These are phyloP conservation scores for Malania oleifera DNA, from an alignment of 164 flowering plant genomes.

Conservation along the genomic window DNA sequence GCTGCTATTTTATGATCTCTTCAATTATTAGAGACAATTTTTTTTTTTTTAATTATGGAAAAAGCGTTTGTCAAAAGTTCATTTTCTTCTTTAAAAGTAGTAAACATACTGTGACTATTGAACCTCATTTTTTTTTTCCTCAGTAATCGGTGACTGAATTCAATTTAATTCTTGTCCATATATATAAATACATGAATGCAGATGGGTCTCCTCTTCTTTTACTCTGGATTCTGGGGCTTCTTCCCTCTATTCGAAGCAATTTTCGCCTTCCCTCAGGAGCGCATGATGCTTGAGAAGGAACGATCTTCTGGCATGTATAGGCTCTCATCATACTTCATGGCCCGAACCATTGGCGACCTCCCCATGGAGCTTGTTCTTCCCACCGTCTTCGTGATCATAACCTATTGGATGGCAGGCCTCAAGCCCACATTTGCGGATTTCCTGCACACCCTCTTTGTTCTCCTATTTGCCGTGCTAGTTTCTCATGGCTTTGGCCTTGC, in stretches of 20 bases:
- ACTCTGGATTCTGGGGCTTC: conserved; percentile 62
- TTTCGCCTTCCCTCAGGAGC: conserved; percentile 77
- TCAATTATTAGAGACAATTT: no score
- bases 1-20: no score
- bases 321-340: conserved; percentile 72
- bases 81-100: no score
- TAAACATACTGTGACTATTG: no score
- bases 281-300: conserved; percentile 60
- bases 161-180: no score
- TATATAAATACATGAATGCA: no score
- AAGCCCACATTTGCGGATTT: conserved; percentile 26
- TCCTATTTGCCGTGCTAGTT: conserved; percentile 44
- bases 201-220: conserved; percentile 68
- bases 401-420: conserved; percentile 79
- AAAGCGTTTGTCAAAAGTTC: no score
- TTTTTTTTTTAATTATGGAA: no score
- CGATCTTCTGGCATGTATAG: conserved; percentile 65
- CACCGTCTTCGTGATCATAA: conserved; percentile 41
- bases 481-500: conserved; percentile 77
- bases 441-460: conserved; percentile 33
- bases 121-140: no score
- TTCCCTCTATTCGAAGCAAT: conserved; percentile 60
- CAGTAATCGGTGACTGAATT: no score
- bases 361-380: conserved; percentile 87
- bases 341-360: conserved; percentile 45